These are phyloP conservation scores for Colletotrichum echinochloae DNA, from an alignment of 2,329 filamentous ascomycete genomes.

Conservation along the genomic window DNA sequence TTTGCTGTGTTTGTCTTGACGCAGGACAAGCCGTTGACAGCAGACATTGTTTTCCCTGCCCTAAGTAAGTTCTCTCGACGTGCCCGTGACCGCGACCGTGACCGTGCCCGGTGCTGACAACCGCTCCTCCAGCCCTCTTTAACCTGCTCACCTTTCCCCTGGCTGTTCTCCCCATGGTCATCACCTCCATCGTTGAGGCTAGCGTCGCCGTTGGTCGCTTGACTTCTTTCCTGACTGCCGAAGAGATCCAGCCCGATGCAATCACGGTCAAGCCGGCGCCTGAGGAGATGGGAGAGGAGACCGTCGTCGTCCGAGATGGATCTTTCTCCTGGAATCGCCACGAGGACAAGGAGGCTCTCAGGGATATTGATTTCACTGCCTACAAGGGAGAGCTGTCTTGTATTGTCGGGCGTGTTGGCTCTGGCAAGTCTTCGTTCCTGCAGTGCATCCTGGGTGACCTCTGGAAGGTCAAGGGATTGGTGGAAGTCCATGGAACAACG, in stretches of 20 bases:
- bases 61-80: slow-evolving; percentile 49
- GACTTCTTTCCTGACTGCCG: slow-evolving; percentile 85
- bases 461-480: slow-evolving; percentile 88
- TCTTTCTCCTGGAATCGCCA: slow-evolving; percentile 96
- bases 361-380: slow-evolving; percentile 88
- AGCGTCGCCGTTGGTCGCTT: slow-evolving; percentile 91
- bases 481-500: slow-evolving; percentile 82
- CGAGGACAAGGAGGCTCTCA: slow-evolving; percentile 76
- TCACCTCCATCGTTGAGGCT: slow-evolving; percentile 94
- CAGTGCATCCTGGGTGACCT: slow-evolving; percentile 90
- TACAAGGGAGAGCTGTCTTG: slow-evolving; percentile 95
- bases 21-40: slow-evolving; percentile 83
- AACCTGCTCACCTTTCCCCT: slow-evolving; percentile 96
- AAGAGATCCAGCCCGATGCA: slow-evolving; percentile 90
- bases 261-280: slow-evolving; percentile 77
- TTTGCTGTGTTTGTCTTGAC: slow-evolving; percentile 95
- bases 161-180: slow-evolving; percentile 95
- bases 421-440: slow-evolving; percentile 93
- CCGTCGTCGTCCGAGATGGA: slow-evolving; percentile 83
- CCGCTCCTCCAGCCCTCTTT: slow-evolving; percentile 76
- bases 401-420: slow-evolving; percentile 92
- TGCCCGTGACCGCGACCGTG: fast-evolving
- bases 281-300: slow-evolving; percentile 84
- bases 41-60: slow-evolving; percentile 95
- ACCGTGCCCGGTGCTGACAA: slow-evolving; percentile 6